phyloP scores from a whole-genome alignment of 768 basidiomycete genomes.

The Flagelloscypha sp. region DNA sequence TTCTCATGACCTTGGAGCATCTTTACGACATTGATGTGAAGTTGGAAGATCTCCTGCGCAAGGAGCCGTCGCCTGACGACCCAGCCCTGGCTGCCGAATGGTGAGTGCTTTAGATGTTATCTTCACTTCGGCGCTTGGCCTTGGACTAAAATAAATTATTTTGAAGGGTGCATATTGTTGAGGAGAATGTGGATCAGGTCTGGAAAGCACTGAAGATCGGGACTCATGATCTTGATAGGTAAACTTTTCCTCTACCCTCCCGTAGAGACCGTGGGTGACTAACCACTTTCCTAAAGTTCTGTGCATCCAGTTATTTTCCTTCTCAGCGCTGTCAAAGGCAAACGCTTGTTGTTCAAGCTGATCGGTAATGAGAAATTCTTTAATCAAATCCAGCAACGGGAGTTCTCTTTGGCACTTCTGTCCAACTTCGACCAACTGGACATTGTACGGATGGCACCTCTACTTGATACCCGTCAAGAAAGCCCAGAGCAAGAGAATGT shows the following conservation, averaged over 20 bases:
- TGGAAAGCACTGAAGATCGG: slow-evolving; percentile 83
- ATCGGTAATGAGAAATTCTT: too few relatives aligned
- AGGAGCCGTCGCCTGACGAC: slow-evolving; percentile 63
- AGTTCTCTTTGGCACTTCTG: too few relatives aligned
- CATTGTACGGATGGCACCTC: slow-evolving; percentile 70
- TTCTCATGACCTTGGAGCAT: slow-evolving; percentile 70
- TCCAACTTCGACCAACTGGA: slow-evolving; percentile 94
- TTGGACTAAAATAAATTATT: background rate
- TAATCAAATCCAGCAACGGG: too few relatives aligned
- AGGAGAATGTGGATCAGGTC: slow-evolving; percentile 53
- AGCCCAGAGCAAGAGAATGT: slow-evolving; percentile 55
- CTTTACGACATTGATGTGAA: slow-evolving; percentile 80
- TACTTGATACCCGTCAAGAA: slow-evolving; percentile 62
- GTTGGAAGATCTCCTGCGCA: slow-evolving; percentile 77
- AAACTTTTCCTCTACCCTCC: slow-evolving; percentile 9
- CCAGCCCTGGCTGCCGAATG: slow-evolving; percentile 35
- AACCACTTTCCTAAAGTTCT: slow-evolving; percentile 38
- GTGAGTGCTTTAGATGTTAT: slow-evolving; percentile 24
- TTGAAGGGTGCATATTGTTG: slow-evolving; percentile 58
- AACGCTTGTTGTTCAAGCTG: too few relatives aligned
- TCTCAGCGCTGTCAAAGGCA: slow-evolving; percentile 83
- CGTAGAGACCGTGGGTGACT: background rate
- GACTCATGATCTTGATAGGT: slow-evolving; percentile 93
- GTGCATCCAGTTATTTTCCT: slow-evolving; percentile 97
- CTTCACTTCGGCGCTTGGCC: slow-evolving; percentile 3